Percentiles rank a stretch among this genome's conserved stretches.
Evolutionary conservation across 2,329 filamentous ascomycete genomes (phyloP).

Genomic region (Aspergillus versicolor): DNA sequence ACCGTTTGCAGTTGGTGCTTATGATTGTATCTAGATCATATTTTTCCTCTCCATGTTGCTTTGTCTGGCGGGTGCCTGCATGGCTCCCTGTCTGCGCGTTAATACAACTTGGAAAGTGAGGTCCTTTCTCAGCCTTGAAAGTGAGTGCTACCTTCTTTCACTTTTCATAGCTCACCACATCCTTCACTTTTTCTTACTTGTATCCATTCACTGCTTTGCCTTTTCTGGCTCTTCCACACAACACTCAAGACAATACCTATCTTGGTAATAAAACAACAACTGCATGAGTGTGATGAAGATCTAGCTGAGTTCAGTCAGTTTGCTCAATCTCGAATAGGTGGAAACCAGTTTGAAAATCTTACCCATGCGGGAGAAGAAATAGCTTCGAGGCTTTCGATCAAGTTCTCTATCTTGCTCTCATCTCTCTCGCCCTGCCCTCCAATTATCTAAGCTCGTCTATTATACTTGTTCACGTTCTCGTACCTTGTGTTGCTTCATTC

Average conservation of each 20-base stretch:
- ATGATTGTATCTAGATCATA: not conserved
- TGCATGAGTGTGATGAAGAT: not conserved
- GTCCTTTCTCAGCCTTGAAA: not conserved
- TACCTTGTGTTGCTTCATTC: not conserved
- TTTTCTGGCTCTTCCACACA: not conserved
- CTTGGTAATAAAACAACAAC: not conserved
- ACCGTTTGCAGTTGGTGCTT: not conserved
- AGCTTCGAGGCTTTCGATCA: too few species aligned
- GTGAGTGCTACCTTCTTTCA: not conserved
- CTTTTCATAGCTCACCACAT: not conserved
- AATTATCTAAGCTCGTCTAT: not conserved
- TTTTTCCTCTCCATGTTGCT: not conserved
- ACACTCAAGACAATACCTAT: not conserved
- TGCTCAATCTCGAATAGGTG: not conserved
- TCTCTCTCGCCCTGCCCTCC: not conserved
- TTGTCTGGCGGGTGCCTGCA: slow-evolving; percentile 9
- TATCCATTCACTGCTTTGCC: not conserved
- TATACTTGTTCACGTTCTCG: not conserved
- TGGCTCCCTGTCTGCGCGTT: not conserved
- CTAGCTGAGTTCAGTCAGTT: not conserved
- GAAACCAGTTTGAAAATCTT: not conserved
- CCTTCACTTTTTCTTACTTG: not conserved
- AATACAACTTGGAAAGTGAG: not conserved
- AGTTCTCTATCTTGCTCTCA: not conserved
- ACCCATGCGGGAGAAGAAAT: too few species aligned